phyloP scores from a whole-genome alignment of 176 grass and related monocot species.

The Cymbopogon citratus region DNA sequence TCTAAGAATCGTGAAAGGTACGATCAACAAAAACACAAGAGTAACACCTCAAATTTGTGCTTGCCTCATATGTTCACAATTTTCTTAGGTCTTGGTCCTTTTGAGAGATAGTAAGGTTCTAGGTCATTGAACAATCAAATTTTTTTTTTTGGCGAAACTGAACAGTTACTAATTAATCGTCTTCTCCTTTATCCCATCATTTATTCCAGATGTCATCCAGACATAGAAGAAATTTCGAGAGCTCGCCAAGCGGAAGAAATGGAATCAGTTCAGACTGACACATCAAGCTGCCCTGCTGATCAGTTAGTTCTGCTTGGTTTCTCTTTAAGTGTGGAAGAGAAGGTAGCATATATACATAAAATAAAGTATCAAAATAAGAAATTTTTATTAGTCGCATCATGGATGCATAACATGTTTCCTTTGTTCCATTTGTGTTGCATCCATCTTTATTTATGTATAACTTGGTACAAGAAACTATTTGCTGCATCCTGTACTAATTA shows the following conservation, averaged over 20 bases:
- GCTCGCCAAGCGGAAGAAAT: background rate
- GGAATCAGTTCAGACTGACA: background rate
- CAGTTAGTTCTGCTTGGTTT: slow-evolving; percentile 32
- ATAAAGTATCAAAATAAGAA: background rate
- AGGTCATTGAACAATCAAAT: too few relatives aligned
- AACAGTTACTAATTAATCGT: background rate
- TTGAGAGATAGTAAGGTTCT: too few relatives aligned
- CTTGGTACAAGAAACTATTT: background rate
- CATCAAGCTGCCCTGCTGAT: background rate
- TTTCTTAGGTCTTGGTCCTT: too few relatives aligned
- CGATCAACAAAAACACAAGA: too few relatives aligned
- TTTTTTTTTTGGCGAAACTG: background rate
- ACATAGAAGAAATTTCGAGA: background rate
- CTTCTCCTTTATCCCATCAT: background rate
- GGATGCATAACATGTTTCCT: background rate
- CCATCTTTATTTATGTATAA: background rate
- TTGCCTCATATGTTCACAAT: too few relatives aligned
- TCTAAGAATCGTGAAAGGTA: background rate
- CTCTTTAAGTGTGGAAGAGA: slow-evolving; percentile 24
- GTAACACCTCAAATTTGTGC: background rate
- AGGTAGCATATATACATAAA: slow-evolving; percentile 21
- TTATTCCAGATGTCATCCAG: background rate
- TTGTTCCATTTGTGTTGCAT: background rate
- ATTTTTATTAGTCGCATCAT: background rate
- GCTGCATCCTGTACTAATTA: background rate